These are phyloP conservation scores for Mycena venus DNA, from an alignment of 768 basidiomycete species.

Conservation along the genomic window DNA sequence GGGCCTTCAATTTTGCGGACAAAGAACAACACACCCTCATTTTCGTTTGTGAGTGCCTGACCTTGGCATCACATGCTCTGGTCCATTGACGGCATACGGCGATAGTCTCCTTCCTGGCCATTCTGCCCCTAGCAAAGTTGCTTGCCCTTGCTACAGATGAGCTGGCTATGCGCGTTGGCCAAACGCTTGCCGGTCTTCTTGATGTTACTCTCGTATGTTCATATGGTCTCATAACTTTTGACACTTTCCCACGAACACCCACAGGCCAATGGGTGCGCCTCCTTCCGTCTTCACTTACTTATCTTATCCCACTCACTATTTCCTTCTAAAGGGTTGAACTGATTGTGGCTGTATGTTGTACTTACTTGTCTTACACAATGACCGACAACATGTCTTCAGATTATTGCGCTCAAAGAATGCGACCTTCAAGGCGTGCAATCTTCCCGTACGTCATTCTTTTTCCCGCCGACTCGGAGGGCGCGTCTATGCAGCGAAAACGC, in stretches of 20 bases:
- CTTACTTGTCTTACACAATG: background rate
- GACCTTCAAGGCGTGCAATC: conserved; percentile 85
- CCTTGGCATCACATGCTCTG: background rate
- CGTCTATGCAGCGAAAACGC: conserved; percentile 32
- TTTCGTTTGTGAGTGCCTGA: conserved; percentile 75
- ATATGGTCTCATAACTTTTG: conserved; percentile 1
- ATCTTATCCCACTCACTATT: conserved; percentile 32
- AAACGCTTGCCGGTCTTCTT: conserved; percentile 85
- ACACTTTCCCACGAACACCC: conserved; percentile 4
- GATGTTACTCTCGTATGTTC: conserved; percentile 83
- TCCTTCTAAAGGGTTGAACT: conserved; percentile 67
- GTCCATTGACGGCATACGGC: conserved; percentile 1
- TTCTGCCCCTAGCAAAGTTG: conserved; percentile 89
- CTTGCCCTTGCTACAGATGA: conserved; percentile 91
- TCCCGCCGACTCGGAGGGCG: conserved; percentile 13
- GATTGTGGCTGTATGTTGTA: conserved; percentile 78
- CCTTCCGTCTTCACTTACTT: conserved; percentile 34
- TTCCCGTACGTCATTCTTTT: conserved; percentile 66
- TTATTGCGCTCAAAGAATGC: conserved; percentile 63
- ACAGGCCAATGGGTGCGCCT: conserved; percentile 67
- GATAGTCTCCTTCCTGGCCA: conserved; percentile 82
- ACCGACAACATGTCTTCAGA: conserved; percentile 44
- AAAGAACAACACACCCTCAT: conserved; percentile 68
- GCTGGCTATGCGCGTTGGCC: conserved; percentile 83
- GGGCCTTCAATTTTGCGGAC: conserved; percentile 77